These are phyloP conservation scores for Fusarium nelsonii DNA, from an alignment of 2,329 filamentous ascomycete species.

Conservation along the genomic window DNA sequence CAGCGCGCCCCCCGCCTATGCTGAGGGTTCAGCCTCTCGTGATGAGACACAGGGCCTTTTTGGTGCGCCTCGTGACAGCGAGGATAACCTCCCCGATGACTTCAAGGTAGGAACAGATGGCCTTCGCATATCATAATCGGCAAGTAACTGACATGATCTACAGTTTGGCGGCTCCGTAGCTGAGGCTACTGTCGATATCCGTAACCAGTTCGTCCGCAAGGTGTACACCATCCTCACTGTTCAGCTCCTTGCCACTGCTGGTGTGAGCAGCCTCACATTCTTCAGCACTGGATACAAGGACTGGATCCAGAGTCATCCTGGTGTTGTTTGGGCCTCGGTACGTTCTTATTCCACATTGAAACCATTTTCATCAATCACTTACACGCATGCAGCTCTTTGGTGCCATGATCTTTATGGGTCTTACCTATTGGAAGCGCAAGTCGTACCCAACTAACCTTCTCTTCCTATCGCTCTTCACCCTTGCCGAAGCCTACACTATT, in stretches of 20 bases:
- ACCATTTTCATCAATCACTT: conserved; percentile 22
- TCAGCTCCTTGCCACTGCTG: conserved; percentile 87
- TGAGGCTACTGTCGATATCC: conserved; percentile 93
- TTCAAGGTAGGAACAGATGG: conserved; percentile 76
- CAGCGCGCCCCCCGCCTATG: conserved; percentile 86
- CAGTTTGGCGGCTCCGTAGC: conserved; percentile 93
- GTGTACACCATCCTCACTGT: conserved; percentile 98
- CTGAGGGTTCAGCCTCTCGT: conserved; percentile 65
- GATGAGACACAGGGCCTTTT: conserved; percentile 69
- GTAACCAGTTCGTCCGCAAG: conserved; percentile 96
- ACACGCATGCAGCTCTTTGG: conserved; percentile 72
- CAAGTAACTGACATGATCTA: conserved; percentile 29
- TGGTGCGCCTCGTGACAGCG: conserved; percentile 79
- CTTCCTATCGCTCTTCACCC: conserved; percentile 91
- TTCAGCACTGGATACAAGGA: conserved; percentile 80
- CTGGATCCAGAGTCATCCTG: conserved; percentile 89
- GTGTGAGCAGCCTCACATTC: conserved; percentile 87
- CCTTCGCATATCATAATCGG: not conserved
- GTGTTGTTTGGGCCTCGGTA: conserved; percentile 87
- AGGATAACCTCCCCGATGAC: conserved; percentile 95
- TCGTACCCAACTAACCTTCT: conserved; percentile 94
- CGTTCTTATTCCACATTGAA: conserved; percentile 44
- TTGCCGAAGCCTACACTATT: conserved; percentile 92
- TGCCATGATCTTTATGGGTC: conserved; percentile 83
- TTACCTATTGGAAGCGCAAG: conserved; percentile 96